Base-by-base conservation (phyloP, 441 rosid species). In the Capsella rubella region DNA sequence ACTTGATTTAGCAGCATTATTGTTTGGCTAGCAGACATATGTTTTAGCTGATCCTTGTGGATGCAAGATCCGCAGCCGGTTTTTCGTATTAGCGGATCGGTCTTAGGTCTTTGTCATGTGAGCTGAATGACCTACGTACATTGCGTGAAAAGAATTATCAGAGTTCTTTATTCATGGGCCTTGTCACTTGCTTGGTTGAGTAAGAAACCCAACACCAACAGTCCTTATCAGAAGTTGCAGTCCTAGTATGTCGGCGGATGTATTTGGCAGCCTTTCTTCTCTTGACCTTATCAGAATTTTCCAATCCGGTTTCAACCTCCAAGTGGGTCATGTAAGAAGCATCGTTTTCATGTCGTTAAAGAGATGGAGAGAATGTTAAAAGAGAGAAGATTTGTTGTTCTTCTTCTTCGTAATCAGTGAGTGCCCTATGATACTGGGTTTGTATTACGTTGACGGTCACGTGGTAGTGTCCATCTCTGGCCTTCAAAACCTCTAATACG, bases 381-480 rank as follows among this genome's bases (percentile, higher is more conserved):
- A 60, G 28, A 56, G 12, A 74, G 29, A 50, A 39, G 12, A 16
- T 47, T 8, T 76, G 49, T 46, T 52, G 10, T 35, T 50, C 59
- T 54, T 45, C 58, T 6, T 3, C 49, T 42, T 71, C 35, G 4
- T 71, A 70, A 71, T 71, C 50, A 64, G 59, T 72, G 67, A 66
- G 66, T 78, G 81, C 73, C 81, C 60, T 66, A 21, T 60, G 47
- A 59, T 63, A 71, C 63, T 77, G 80, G 69, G 73, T 13, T 28
- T 29, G 69, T 58, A 28, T 53, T 67, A 72, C 61, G 78, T 78
- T 78, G 81, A 78, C 70, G 74, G 81, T 72, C 81, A 78, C 81
- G 78, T 78, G 81, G 78, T 46, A 4, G 12, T 60, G 73, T 29
- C 80, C 15, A 52, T 66, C 77, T 72, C 60, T 74, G 8, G 25